Percentiles rank a stretch among this genome's conserved stretches.
Conservation (phyloP, 2,329 filamentous ascomycete genomes). For the Metarhizium sp. region DNA sequence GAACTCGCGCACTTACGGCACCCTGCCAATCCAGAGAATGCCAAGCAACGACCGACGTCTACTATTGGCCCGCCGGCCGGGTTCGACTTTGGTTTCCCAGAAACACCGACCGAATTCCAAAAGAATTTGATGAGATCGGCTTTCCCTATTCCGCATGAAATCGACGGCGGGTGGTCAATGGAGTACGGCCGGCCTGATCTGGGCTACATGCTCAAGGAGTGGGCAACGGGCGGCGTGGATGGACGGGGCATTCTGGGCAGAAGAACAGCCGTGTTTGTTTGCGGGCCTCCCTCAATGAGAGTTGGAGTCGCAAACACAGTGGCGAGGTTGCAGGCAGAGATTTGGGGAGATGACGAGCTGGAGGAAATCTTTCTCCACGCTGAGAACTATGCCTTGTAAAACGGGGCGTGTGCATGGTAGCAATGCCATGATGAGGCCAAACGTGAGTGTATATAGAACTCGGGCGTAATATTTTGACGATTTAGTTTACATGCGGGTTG, state of each 20-base stretch:
- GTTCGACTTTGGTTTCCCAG: constrained; percentile 76
- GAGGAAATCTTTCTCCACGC: constrained; percentile 93
- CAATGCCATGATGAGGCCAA: not conserved
- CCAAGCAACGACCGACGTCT: constrained; percentile 37
- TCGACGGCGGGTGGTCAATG: constrained; percentile 76
- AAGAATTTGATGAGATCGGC: constrained; percentile 87
- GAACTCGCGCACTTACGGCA: constrained; percentile 50
- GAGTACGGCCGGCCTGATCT: constrained; percentile 89
- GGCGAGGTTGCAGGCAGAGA: constrained; percentile 69
- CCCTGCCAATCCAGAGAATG: constrained; percentile 24
- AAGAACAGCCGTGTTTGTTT: constrained; percentile 84
- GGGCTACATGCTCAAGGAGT: constrained; percentile 74
- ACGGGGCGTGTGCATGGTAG: not conserved
- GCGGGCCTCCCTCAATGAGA: constrained; percentile 79
- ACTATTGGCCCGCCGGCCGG: constrained; percentile 51
- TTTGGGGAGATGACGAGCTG: constrained; percentile 67
- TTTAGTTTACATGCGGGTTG: not conserved
- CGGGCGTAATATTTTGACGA: not conserved
- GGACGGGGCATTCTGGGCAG: constrained; percentile 64
- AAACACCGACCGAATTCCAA: constrained; percentile 78
- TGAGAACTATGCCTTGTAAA: constrained; percentile 81
- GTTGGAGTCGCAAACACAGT: constrained; percentile 82
- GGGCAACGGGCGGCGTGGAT: constrained; percentile 62
- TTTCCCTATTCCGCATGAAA: constrained; percentile 60
- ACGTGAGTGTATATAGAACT: not conserved